Conservation (phyloP, 225 moss, liverwort and hornwort species). For the Polytrichum formosum region DNA sequence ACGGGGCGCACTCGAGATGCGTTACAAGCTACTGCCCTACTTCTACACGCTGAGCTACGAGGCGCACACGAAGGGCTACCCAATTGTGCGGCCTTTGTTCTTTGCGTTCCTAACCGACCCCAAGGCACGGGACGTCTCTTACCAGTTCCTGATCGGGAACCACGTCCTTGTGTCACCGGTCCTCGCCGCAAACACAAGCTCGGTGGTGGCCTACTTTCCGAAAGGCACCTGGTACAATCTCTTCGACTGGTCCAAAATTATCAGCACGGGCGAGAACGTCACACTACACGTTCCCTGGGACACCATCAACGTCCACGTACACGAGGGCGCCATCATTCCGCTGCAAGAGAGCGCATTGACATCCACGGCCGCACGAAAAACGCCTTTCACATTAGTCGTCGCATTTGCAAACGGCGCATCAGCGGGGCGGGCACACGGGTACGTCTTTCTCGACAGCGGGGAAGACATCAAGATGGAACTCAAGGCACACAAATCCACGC, state of each 20-base stretch:
- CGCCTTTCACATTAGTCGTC: conserved; percentile 41
- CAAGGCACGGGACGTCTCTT: conserved; percentile 21
- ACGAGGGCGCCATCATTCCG: conserved; percentile 44
- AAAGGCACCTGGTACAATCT: conserved; percentile 48
- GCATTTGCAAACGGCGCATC: conserved; percentile 18
- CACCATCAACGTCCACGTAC: conserved; percentile 38
- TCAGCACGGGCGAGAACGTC: conserved; percentile 24
- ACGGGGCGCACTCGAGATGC: conserved; percentile 43
- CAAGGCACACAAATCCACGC: conserved; percentile 36
- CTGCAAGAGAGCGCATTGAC: conserved; percentile 41
- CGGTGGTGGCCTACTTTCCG: conserved; percentile 46
- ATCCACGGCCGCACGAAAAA: conserved; percentile 24
- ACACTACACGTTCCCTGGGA: conserved; percentile 39
- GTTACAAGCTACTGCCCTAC: conserved; percentile 62
- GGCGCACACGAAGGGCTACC: conserved; percentile 60
- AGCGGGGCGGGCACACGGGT: conserved; percentile 31
- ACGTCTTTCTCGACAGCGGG: conserved; percentile 70
- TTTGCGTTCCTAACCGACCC: conserved; percentile 37
- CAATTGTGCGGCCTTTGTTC: conserved; percentile 60
- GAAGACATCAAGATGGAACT: conserved; percentile 61
- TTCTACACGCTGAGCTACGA: conserved; percentile 69
- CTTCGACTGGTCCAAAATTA: conserved; percentile 31
- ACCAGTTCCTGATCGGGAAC: conserved; percentile 43
- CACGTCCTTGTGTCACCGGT: conserved; percentile 45
- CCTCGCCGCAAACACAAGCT: conserved; percentile 22